Conservation (phyloP, 495 filamentous ascomycete genomes). For the Xylaria palmicola region DNA sequence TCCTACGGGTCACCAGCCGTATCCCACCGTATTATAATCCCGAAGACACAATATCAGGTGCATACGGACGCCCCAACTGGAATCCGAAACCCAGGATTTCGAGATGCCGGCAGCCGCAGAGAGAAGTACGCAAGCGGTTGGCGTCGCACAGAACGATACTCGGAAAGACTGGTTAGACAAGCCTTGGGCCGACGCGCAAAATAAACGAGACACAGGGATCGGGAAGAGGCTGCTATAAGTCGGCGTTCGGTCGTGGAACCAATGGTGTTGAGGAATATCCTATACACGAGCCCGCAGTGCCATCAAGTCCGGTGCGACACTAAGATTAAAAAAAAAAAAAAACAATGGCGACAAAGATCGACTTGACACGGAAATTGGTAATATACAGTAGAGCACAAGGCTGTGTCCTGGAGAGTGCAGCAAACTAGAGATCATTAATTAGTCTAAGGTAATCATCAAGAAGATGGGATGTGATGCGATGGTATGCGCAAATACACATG, state of each 20-base stretch:
- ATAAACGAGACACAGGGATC: slow-evolving; percentile 7
- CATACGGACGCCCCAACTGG: slow-evolving; percentile 27
- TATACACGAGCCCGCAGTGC: slow-evolving; percentile 1
- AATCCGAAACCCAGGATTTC: slow-evolving; percentile 19
- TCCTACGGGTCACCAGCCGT: slow-evolving; percentile 29
- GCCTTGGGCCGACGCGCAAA: not conserved
- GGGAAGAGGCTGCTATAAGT: slow-evolving; percentile 1
- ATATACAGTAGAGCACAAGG: slow-evolving; percentile 2
- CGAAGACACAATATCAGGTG: slow-evolving; percentile 20
- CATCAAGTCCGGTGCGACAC: not conserved
- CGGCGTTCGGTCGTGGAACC: slow-evolving; percentile 1
- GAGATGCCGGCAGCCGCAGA: slow-evolving; percentile 22
- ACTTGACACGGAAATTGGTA: not conserved
- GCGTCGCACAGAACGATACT: not conserved
- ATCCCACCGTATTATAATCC: slow-evolving; percentile 19
- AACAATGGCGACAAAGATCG: not conserved
- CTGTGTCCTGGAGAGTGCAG: slow-evolving; percentile 4
- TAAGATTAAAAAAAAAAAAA: slow-evolving; percentile 1
- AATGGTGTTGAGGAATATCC: not conserved
- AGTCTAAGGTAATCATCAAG: not conserved
- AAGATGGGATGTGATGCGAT: not conserved
- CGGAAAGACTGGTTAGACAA: not conserved
- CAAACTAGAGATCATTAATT: slow-evolving; percentile 13
- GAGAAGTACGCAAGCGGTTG: not conserved
- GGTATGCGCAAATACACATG: slow-evolving; percentile 4